Conservation (phyloP, 192 early-diverging fungal genomes). For the Linnemannia schmuckeri region DNA sequence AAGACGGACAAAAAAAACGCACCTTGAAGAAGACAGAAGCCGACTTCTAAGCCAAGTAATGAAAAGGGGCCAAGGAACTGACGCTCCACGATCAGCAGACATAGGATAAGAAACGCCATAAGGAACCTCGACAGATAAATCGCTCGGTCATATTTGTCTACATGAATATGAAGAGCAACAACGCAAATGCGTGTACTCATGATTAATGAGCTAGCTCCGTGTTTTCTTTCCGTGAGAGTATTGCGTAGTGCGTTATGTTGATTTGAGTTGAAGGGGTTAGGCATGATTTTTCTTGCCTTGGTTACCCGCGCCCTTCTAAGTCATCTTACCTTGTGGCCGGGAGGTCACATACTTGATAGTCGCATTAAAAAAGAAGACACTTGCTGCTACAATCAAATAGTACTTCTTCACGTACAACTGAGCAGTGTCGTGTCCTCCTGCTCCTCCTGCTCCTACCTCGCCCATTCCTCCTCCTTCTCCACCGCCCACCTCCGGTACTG, state of each 20-base stretch:
- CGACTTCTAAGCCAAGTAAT: slow-evolving; percentile 33
- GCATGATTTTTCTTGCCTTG: background rate
- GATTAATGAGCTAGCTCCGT: background rate
- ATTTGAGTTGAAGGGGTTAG: background rate
- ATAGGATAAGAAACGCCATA: slow-evolving; percentile 36
- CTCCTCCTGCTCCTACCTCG: background rate
- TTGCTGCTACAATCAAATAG: slow-evolving; percentile 39
- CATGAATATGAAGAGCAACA: background rate
- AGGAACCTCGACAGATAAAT: slow-evolving; percentile 38
- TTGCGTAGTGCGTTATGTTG: background rate
- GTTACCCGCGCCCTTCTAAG: background rate
- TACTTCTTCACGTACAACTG: slow-evolving; percentile 37
- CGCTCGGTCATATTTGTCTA: slow-evolving; percentile 42
- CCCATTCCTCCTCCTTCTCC: background rate
- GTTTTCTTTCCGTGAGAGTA: background rate
- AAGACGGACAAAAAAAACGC: too few species aligned
- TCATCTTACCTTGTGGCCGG: slow-evolving; percentile 32
- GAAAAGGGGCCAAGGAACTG: slow-evolving; percentile 28
- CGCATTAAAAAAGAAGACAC: slow-evolving; percentile 42
- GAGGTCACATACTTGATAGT: slow-evolving; percentile 45
- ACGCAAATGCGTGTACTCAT: background rate
- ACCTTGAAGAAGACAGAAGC: slow-evolving; percentile 46
- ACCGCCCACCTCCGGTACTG: background rate
- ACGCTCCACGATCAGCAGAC: slow-evolving; percentile 33
- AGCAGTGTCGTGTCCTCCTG: slow-evolving; percentile 2